Evolutionary conservation across 2,329 filamentous ascomycete species (phyloP).

Genomic region (Colletotrichum agaves): DNA sequence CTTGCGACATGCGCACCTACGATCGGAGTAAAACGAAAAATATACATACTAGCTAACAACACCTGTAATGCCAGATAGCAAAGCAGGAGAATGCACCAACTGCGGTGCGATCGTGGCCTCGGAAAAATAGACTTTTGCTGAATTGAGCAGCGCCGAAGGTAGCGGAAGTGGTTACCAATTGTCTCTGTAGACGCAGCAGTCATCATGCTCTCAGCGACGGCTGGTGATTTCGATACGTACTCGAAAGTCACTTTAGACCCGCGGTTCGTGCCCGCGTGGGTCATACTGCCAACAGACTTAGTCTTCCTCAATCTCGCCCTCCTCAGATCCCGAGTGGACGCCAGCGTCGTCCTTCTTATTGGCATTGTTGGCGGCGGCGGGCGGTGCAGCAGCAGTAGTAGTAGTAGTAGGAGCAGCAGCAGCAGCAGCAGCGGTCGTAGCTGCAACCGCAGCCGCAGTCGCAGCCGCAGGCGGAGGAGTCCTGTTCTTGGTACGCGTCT

Average conservation of each 20-base stretch:
- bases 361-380: conserved; percentile 48
- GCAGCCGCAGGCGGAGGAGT: conserved; percentile 56
- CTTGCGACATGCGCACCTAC: conserved; percentile 3
- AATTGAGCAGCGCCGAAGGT: background rate
- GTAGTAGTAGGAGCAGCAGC: background rate
- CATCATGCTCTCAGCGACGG: conserved; percentile 40
- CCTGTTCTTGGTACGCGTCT: conserved; percentile 66
- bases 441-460: conserved; percentile 37
- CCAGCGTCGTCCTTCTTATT: conserved; percentile 64
- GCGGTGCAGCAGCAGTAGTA: conserved; percentile 38
- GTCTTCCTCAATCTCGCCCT: conserved; percentile 96
- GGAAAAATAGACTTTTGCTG: background rate
- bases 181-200: conserved; percentile 35
- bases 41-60: conserved; percentile 33
- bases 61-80: background rate
- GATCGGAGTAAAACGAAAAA: conserved; percentile 17
- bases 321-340: conserved; percentile 89
- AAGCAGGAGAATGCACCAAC: background rate
- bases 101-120: background rate
- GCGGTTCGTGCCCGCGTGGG: background rate
- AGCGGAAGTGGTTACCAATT: background rate
- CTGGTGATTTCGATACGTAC: conserved; percentile 49
- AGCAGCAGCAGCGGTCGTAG: no score
- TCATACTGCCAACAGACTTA: conserved; percentile 44
- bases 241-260: conserved; percentile 24